Evolutionary conservation across 768 basidiomycete genomes (phyloP), one percentile per base, ranked within the genome.

Genomic region (Hericium coralloides): DNA sequence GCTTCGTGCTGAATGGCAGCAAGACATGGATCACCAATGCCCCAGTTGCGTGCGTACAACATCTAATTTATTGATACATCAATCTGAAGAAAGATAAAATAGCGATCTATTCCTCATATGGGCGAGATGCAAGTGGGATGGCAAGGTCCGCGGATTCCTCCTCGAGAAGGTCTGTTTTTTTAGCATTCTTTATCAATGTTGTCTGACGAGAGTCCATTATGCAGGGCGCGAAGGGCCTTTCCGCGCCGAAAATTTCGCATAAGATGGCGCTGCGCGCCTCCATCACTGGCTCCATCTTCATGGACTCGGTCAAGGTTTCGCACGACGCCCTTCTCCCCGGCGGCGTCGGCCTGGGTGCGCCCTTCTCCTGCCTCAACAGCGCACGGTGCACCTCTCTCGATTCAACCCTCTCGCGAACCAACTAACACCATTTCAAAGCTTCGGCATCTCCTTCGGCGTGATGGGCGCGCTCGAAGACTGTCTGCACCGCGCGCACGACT

Each of bases 21-120:
- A 98, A 98, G 76, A 98, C 93, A 0, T 98, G 95, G 95, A 98
- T 98, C 66, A 83, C 92, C 14, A 97, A 97, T 66, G 83, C 94
- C 1, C 93, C 94, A 9, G 83, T 90, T 55, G 92, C 94, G 85
- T 91, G 66, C 41, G 49, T 59, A 26, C 43, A 51, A 49, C 60
- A 63, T 37, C 53, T 25, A 9, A 43, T 23, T 49, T 7, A 6
- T 53, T 53, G 23, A 58, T 55, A 14, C 39, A 41, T 56, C 55
- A 48, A 41, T 20, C 56, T 53, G 58, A 26, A 57, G 20, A 6
- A 4, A 12, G 14, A 31, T 31, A 31, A 10, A 22, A 3, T 52
- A 92, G 90, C 1, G 95, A 97, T 60, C 67, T 98, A 0, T 95
- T 97, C 67, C 76, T 98, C 26, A 74, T 98, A 20, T 98, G 95